These are phyloP conservation scores for Limonium bicolor DNA, from an alignment of 148 eudicot species.

Conservation along the genomic window DNA sequence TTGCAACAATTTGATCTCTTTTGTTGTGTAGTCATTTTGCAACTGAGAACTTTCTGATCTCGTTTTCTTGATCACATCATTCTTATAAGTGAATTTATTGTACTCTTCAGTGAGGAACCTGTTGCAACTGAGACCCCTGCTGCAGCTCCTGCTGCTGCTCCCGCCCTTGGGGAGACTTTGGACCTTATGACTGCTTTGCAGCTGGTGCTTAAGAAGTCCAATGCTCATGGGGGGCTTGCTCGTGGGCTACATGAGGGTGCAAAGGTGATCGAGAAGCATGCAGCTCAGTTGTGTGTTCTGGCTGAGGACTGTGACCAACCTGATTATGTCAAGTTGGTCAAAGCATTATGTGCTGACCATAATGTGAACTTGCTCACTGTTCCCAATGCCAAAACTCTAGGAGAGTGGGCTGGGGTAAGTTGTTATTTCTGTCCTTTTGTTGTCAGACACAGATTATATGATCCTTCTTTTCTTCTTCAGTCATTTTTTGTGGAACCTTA, in stretches of 20 bases:
- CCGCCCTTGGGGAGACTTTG: slow-evolving; percentile 29
- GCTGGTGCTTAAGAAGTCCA: slow-evolving; percentile 26
- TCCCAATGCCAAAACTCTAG: slow-evolving; percentile 26
- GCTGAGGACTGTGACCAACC: slow-evolving; percentile 37
- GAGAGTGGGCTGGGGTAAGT: slow-evolving; percentile 34
- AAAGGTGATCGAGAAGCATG: slow-evolving; percentile 28
- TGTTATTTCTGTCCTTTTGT: too few relatives aligned
- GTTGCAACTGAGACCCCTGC: slow-evolving; percentile 5
- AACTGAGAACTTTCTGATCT: too few relatives aligned
- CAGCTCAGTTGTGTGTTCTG: slow-evolving; percentile 28
- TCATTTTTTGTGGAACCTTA: too few relatives aligned
- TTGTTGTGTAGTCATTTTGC: too few relatives aligned
- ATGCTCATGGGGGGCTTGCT: slow-evolving; percentile 20
- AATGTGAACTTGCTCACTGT: slow-evolving; percentile 27
- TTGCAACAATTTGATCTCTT: too few relatives aligned
- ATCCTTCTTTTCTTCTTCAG: too few relatives aligned
- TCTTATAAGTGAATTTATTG: too few relatives aligned
- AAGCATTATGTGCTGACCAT: slow-evolving; percentile 27
- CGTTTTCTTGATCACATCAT: too few relatives aligned
- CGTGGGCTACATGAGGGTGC: slow-evolving; percentile 33
- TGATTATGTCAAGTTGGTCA: slow-evolving; percentile 26
- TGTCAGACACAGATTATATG: too few relatives aligned
- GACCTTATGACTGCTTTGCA: slow-evolving; percentile 25
- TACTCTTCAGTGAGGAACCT: slow-evolving; percentile 9
- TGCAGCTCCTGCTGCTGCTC: neutral